Conservation (phyloP, 768 basidiomycete genomes). For the Boletales sp. region DNA sequence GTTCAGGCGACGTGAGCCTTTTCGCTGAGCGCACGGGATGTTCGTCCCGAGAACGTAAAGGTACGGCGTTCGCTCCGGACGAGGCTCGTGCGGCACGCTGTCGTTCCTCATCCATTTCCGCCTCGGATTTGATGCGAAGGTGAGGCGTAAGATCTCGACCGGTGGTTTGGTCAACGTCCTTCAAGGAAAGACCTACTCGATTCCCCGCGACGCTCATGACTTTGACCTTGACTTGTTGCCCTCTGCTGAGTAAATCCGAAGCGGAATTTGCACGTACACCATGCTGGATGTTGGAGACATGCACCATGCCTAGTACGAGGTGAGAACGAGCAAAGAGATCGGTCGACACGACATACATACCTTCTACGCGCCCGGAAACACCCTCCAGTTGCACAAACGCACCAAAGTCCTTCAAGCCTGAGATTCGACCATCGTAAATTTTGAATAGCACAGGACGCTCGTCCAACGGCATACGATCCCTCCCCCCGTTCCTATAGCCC, state of each 20-base stretch:
- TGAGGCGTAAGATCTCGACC: slow-evolving; percentile 94
- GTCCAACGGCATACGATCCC: slow-evolving; percentile 48
- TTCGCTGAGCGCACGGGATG: slow-evolving; percentile 72
- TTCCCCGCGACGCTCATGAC: slow-evolving; percentile 88
- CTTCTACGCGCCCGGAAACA: slow-evolving; percentile 80
- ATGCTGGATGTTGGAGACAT: slow-evolving; percentile 88
- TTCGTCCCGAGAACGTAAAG: slow-evolving; percentile 55
- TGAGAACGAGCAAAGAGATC: slow-evolving; percentile 2
- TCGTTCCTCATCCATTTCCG: slow-evolving; percentile 85
- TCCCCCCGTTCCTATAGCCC: slow-evolving; percentile 39
- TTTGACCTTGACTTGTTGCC: slow-evolving; percentile 90
- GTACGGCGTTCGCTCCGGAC: slow-evolving; percentile 85
- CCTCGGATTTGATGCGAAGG: slow-evolving; percentile 89
- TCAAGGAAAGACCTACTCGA: slow-evolving; percentile 89
- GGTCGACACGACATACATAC: slow-evolving; percentile 42
- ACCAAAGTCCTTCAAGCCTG: slow-evolving; percentile 91
- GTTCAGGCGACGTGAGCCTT: slow-evolving; percentile 90
- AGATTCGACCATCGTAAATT: slow-evolving; percentile 86
- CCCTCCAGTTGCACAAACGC: slow-evolving; percentile 93
- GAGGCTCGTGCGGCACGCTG: slow-evolving; percentile 56
- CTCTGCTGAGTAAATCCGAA: slow-evolving; percentile 79
- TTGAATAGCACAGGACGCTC: slow-evolving; percentile 89
- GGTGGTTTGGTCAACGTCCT: slow-evolving; percentile 90
- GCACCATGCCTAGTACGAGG: slow-evolving; percentile 78
- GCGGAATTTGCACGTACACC: slow-evolving; percentile 85